Conservation (phyloP, 2,329 filamentous ascomycete species). For the Arthroderma sp. region DNA sequence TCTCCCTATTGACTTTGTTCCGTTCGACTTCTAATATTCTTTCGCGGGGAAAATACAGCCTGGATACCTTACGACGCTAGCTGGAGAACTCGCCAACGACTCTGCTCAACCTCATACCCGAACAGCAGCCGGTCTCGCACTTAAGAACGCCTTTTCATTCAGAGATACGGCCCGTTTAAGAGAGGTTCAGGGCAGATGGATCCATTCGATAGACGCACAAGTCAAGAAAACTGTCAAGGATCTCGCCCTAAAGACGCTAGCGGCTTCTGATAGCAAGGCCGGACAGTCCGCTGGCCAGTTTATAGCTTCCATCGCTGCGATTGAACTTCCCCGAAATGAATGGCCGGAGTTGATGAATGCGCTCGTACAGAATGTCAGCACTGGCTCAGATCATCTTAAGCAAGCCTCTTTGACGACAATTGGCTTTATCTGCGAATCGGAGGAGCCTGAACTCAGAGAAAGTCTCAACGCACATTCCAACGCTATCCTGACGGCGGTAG, state of each 20-base stretch:
- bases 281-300: conserved; percentile 88
- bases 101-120: conserved; percentile 69
- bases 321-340: conserved; percentile 85
- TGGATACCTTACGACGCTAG: conserved; percentile 82
- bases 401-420: conserved; percentile 92
- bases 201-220: conserved; percentile 63
- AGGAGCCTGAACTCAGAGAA: conserved; percentile 72
- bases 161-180: conserved; percentile 78
- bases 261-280: conserved; percentile 65
- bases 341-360: conserved; percentile 84
- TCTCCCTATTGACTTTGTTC: conserved; percentile 11
- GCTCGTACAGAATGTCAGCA: conserved; percentile 84
- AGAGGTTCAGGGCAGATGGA: conserved; percentile 88
- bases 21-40: conserved; percentile 1
- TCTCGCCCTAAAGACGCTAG: conserved; percentile 75
- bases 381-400: conserved; percentile 76
- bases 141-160: conserved; percentile 96
- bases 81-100: conserved; percentile 89
- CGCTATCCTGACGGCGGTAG: conserved; percentile 91
- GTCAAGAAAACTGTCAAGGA: conserved; percentile 83
- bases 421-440: conserved; percentile 94
- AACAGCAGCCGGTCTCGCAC: conserved; percentile 83
- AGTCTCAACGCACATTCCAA: conserved; percentile 81
- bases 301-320: conserved; percentile 83
- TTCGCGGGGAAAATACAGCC: conserved; percentile 42